Evolutionary conservation across 805 yeast species (phyloP).

Genomic region (Spathaspora sp.): DNA sequence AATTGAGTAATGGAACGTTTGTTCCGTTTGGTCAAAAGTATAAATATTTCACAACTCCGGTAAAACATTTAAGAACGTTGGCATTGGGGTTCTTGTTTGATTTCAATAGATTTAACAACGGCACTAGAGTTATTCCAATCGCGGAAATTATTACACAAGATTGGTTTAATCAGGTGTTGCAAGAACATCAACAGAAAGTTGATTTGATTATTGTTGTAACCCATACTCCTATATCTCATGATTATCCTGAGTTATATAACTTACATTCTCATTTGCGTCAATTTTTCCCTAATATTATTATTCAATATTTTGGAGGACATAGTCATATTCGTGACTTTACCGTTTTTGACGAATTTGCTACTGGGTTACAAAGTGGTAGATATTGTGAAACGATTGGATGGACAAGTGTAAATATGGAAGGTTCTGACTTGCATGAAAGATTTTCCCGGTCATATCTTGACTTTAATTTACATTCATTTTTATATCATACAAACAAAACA

Average conservation of each 20-base stretch:
- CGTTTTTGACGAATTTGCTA: slow-evolving; percentile 58
- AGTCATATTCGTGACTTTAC: slow-evolving; percentile 86
- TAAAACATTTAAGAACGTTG: slow-evolving; percentile 48
- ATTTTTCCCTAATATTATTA: slow-evolving; percentile 56
- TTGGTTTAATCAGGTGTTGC: slow-evolving; percentile 60
- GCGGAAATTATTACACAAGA: slow-evolving; percentile 46
- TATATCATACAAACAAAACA: slow-evolving; percentile 47
- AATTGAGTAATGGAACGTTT: slow-evolving; percentile 39
- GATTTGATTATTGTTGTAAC: slow-evolving; percentile 74
- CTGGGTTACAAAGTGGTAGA: slow-evolving; percentile 89
- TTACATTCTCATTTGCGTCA: slow-evolving; percentile 51
- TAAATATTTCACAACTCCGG: slow-evolving; percentile 61
- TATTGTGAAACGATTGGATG: slow-evolving; percentile 95
- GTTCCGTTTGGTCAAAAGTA: slow-evolving; percentile 68
- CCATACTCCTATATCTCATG: slow-evolving; percentile 62
- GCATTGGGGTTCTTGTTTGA: slow-evolving; percentile 80
- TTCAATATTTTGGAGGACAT: slow-evolving; percentile 93
- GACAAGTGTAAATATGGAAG: slow-evolving; percentile 48
- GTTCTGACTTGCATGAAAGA: slow-evolving; percentile 12
- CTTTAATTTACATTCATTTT: slow-evolving; percentile 70
- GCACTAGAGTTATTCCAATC: slow-evolving; percentile 63
- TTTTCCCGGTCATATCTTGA: slow-evolving; percentile 73
- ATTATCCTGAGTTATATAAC: slow-evolving; percentile 49
- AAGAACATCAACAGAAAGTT: slow-evolving; percentile 30
- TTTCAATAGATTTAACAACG: slow-evolving; percentile 56